Evolutionary conservation across 2,329 filamentous ascomycete species (phyloP).

Genomic region (Gaeumannomyces sp.): DNA sequence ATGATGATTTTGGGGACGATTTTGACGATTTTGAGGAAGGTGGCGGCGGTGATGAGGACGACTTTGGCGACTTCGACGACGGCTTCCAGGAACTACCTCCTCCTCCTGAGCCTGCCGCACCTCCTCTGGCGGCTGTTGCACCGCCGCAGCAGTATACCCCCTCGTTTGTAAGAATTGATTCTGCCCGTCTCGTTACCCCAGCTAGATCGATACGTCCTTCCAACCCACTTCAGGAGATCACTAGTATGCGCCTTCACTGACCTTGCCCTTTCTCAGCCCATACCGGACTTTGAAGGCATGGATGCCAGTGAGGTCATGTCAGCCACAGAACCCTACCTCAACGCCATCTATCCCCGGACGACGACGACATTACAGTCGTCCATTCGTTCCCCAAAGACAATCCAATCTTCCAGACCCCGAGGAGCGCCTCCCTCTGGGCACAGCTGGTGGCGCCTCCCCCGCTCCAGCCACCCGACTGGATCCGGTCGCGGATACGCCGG

Average conservation of each 20-base stretch:
- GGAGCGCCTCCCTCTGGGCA: slow-evolving; percentile 88
- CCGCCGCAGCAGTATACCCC: slow-evolving; percentile 19
- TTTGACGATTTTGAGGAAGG: slow-evolving; percentile 59
- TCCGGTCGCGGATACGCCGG: slow-evolving; percentile 87
- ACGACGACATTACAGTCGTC: slow-evolving; percentile 36
- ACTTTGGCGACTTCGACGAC: slow-evolving; percentile 68
- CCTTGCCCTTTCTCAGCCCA: slow-evolving; percentile 39
- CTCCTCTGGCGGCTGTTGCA: slow-evolving; percentile 36
- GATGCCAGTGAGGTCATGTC: slow-evolving; percentile 53
- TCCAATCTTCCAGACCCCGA: slow-evolving; percentile 73
- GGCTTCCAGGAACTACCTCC: slow-evolving; percentile 54
- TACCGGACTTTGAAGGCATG: slow-evolving; percentile 62
- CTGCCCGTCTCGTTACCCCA: background rate
- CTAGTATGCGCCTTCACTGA: slow-evolving; percentile 18
- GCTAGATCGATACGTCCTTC: background rate
- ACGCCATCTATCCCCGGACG: slow-evolving; percentile 58
- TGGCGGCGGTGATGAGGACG: slow-evolving; percentile 41
- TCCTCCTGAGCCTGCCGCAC: slow-evolving; percentile 23
- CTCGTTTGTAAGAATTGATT: slow-evolving; percentile 22
- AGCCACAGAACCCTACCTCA: slow-evolving; percentile 60
- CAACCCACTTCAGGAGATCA: background rate
- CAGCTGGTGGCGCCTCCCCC: slow-evolving; percentile 93
- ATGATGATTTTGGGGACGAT: slow-evolving; percentile 51
- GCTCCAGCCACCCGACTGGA: slow-evolving; percentile 95
- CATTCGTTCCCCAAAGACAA: slow-evolving; percentile 47